Base-by-base conservation (phyloP, 805 yeast species). In the Wickerhamomyces pijperi region DNA sequence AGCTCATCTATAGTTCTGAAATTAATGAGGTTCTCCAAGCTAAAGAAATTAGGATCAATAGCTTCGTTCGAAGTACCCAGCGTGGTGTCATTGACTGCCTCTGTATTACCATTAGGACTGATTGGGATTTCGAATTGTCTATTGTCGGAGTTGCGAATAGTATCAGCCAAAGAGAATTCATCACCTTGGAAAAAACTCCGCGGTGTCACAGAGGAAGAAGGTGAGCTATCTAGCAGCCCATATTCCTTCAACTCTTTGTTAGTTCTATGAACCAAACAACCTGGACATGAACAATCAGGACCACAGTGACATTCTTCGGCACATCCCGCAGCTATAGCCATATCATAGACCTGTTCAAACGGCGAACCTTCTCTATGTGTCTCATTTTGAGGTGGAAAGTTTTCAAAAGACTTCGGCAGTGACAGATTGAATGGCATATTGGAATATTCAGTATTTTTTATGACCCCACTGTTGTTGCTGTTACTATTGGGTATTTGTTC, bases 231-330 rank as follows among this genome's bases (percentile, higher is more conserved):
- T 23, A 53, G 28, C 3, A 53, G 39, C 2, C 57, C 57, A 37
- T 49, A 46, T 2, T 37, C 44, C 33, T 34, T 43, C 19, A 53
- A 34, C 21, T 53, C 58, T 32, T 51, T 52, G 19, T 46, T 51
- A 1, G 53, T 49, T 40, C 56, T 42, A 39, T 54, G 58, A 2
- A 54, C 42, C 20, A 53, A 36, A 40, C 58, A 54, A 2, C 53
- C 52, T 13, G 48, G 52, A 39, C 58, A 54, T 0, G 39, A 16
- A 42, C 58, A 54, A 3, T 41, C 39, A 3, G 47, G 46, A 1
- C 56, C 57, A 51, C 58, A 54, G 11, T 42, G 19, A 46, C 58
- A 54, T 34, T 44, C 50, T 8, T 36, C 43, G 4, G 54, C 43
- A 37, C 58, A 54, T 5, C 55, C 56, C 9, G 43, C 41, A 1